Base-by-base conservation (phyloP, 176 grass and related monocot genomes). In the maize (Zea mays) region DNA sequence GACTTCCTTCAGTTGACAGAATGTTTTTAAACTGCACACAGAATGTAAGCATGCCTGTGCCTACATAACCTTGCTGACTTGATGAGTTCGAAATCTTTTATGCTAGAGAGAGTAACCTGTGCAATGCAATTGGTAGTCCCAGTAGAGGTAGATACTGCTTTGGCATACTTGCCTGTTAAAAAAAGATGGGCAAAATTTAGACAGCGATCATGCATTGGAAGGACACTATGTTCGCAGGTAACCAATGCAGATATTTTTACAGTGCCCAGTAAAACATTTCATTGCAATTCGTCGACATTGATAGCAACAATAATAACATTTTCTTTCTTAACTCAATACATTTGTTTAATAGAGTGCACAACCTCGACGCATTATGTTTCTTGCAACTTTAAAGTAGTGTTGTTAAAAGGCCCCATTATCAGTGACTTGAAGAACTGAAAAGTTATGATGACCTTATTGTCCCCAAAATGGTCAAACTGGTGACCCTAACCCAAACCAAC, bases 121-220 rank as follows among this genome's bases (percentile, higher is more conserved):
- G 91, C 62, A 99, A 76, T 37, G 96, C 92, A 78, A 99, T 99
- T 43, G 96, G 96, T 64, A 86, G 52, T 74, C 96, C 96, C 37
- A 90, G 62, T 21, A 99, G 79, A 38, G 96, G 87, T 34, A 99
- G 77, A 74, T 99, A 99, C 75, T 99, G 96, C 75, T 99, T 99
- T 34, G 96, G 96, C 96, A 99, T 95, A 38, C 52, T 95, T 82
- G 90, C 92, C 96, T 99, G 82, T 68, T 51, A 62, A 59, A 88
- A 20, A 89, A 75, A 45, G n/a, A 12, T 60, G 10, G 11, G 69
- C 1, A 4, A 17, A 65, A 47, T 65, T 90, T 63, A 79, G 66
- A 36, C 4, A 81, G 10, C 41, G 47, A n/a, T 61, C 61, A 87
- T 50, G 48, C 5, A 59, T 49, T 33, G 1, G 20, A 86, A 73